Percentiles rank a stretch among this genome's conserved stretches.
phyloP scores from a whole-genome alignment of 306 rosid species.

The Rosa persica region DNA sequence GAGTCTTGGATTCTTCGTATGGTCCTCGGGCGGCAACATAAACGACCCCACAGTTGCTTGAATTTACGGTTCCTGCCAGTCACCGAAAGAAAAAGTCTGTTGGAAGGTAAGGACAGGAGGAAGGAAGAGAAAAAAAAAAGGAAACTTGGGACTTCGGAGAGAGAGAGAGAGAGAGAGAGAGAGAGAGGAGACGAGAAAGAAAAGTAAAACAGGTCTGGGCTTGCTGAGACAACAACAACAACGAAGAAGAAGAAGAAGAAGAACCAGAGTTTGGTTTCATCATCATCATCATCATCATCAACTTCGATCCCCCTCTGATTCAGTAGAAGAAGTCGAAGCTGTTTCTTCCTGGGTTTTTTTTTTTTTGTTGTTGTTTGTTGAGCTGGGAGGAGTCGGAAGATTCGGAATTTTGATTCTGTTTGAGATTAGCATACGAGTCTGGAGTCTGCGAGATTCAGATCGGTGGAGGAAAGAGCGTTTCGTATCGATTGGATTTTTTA shows the following conservation, averaged over 20 bases:
- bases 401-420: not conserved
- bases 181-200: not conserved
- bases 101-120: constrained; percentile 7
- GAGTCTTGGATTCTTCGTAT: constrained; percentile 39
- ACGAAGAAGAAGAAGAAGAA: not conserved
- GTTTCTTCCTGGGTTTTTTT: not conserved
- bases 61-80: constrained; percentile 43
- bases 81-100: constrained; percentile 10
- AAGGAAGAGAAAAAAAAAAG: not conserved
- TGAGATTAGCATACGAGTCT: not conserved
- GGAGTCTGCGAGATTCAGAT: not conserved
- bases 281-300: not conserved
- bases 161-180: not conserved
- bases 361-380: not conserved
- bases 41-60: constrained; percentile 12
- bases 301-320: not conserved
- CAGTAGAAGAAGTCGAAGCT: not conserved
- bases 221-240: not conserved
- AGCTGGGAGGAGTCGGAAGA: not conserved
- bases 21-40: constrained; percentile 16
- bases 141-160: not conserved
- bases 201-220: not conserved
- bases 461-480: not conserved
- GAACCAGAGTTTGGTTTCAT: not conserved
- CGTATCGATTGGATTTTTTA: not conserved